A percentile compares a stretch with the other conserved stretches of the same genome.
phyloP scores from a whole-genome alignment of 345 rosid species.

The Tarenaya hassleriana region DNA sequence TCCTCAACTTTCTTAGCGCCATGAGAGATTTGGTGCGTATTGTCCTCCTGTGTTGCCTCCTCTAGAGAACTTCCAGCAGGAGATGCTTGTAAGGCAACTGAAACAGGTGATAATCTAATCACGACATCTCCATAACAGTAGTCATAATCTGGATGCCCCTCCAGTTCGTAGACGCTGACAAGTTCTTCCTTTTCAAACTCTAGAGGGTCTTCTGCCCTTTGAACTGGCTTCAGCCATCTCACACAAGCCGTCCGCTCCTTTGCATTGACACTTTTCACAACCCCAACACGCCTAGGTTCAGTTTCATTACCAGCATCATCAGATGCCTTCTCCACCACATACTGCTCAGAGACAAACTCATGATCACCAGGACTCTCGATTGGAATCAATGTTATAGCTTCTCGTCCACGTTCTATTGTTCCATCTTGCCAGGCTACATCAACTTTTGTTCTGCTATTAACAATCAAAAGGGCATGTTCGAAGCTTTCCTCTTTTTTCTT shows the following conservation, averaged over 20 bases:
- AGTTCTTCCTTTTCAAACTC: conserved; percentile 84
- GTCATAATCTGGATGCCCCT: conserved; percentile 95
- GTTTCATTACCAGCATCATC: conserved; percentile 57
- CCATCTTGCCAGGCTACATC: conserved; percentile 97
- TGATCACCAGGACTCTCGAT: conserved; percentile 98
- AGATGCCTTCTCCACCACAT: conserved; percentile 83
- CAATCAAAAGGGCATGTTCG: conserved; percentile 74
- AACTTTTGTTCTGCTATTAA: conserved; percentile 57
- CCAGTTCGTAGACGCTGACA: conserved; percentile 91
- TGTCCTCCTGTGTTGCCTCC: conserved; percentile 36
- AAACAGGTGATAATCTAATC: conserved; percentile 64
- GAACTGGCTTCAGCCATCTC: conserved; percentile 76
- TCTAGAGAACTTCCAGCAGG: conserved; percentile 29
- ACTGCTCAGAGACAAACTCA: conserved; percentile 86
- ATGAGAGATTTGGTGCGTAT: conserved; percentile 19
- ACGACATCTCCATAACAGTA: conserved; percentile 94
- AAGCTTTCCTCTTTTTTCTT: conserved; percentile 82
- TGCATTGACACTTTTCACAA: conserved; percentile 80
- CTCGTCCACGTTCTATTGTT: conserved; percentile 41
- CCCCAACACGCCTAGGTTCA: conserved; percentile 77
- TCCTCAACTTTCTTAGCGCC: conserved; percentile 34
- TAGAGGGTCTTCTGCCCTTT: conserved; percentile 70
- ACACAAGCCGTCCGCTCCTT: conserved; percentile 88
- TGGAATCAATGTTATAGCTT: conserved; percentile 63
- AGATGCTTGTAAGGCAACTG: conserved; percentile 35